Evolutionary conservation across 495 filamentous ascomycete genomes (phyloP), one percentile per base, ranked within the genome.

Genomic region (Penicillium riverlandense): DNA sequence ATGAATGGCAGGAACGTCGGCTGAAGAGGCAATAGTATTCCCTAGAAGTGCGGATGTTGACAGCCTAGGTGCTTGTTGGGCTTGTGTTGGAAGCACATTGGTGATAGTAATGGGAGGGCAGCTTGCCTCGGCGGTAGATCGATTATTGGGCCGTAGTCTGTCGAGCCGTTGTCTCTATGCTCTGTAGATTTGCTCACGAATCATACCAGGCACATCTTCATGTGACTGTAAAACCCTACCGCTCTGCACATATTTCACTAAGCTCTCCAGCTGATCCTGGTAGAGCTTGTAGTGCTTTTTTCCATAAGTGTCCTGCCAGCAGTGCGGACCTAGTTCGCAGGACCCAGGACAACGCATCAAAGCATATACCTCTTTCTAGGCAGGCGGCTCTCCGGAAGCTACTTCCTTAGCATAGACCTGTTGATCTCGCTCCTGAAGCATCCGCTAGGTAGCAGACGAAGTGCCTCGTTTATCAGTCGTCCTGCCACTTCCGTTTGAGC

Each of bases 211-310:
- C 13, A 61, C 29, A 33, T 58, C 55, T 6, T 40, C 40, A 42
- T 59, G 40, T 27, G 41, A 49, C 35, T 35, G 13, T 6, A 59
- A 36, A 15, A 8, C 36, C 29, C 29, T 29, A 7, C 45, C 54
- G 41, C 53, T 14, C 33, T 61, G 46, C 7, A 48, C 41, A 28
- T 49, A 61, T 35, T 47, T 37, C 14, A 58, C 37, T n/a, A 56
- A 45, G 37, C 15, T 43, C 36, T 44, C 54, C 38, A 60, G 38
- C 43, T 44, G 30, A 30, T 52, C 29, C 29, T 34, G 47, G n/a
- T 40, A 39, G 4, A 60, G 35, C 32, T 38, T 45, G 37, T 54
- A 54, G 32, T 57, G 50, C 35, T 49, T 52, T 35, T 48, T 53
- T 6, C 39, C 30, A 2, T 41, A 28, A 7, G 44, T 43, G 43